Conservation (phyloP, 305 asterid genomes). For the Fraxinus floribunda region DNA sequence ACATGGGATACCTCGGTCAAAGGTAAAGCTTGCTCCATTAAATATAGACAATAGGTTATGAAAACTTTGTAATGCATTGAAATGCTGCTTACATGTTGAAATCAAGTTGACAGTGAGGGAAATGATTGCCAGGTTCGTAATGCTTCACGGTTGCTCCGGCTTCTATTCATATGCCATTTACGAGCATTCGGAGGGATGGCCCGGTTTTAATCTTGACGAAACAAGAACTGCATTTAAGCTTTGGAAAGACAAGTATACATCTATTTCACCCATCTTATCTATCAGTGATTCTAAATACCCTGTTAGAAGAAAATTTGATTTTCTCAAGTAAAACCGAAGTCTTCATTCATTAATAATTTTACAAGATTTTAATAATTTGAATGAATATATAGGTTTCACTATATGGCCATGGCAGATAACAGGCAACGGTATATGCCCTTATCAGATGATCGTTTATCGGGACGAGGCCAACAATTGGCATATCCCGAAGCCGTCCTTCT, state of each 20-base stretch:
- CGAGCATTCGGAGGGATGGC: slow-evolving; percentile 59
- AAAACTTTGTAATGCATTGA: background rate
- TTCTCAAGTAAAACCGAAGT: background rate
- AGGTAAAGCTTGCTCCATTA: slow-evolving; percentile 42
- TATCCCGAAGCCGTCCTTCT: slow-evolving; percentile 80
- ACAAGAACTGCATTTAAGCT: slow-evolving; percentile 44
- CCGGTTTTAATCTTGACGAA: slow-evolving; percentile 43
- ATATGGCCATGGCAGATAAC: slow-evolving; percentile 65
- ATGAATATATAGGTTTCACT: slow-evolving; percentile 51
- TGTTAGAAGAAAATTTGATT: background rate
- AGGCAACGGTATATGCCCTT: slow-evolving; percentile 66
- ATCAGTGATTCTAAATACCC: background rate
- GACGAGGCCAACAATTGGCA: slow-evolving; percentile 56
- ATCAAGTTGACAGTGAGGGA: background rate
- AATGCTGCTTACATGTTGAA: background rate
- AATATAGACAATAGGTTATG: slow-evolving; percentile 52
- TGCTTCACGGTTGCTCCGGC: slow-evolving; percentile 57
- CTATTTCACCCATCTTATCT: background rate
- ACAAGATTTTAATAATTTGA: background rate
- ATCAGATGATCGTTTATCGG: slow-evolving; percentile 66
- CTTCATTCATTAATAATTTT: background rate
- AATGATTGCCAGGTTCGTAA: slow-evolving; percentile 40
- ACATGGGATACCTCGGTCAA: slow-evolving; percentile 42
- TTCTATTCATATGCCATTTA: slow-evolving; percentile 61
- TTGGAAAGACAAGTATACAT: slow-evolving; percentile 36